Evolutionary conservation across 2,329 filamentous ascomycete species (phyloP), one percentile per base, ranked within the genome.

Genomic region (Sporothrix pallida): DNA sequence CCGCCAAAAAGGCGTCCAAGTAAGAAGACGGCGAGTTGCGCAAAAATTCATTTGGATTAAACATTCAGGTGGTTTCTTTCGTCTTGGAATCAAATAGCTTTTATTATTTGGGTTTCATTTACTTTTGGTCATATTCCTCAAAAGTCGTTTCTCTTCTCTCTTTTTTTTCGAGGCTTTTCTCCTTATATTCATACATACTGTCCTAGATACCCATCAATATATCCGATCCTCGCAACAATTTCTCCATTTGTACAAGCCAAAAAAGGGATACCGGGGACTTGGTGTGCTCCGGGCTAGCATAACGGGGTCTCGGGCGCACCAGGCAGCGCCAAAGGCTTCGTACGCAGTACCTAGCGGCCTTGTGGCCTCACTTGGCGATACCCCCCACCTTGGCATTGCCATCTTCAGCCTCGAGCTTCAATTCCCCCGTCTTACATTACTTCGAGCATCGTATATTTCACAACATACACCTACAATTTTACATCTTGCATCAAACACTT

Each of bases 1-100:
- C 37, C 9, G 72, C 72, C 12, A 68, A 68, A 26, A 71, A 37
- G 48, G 60, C 48, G 15, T 17, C 46, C 13, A 42, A 60, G 44
- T 63, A 44, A 46, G 23, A 10, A 37, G 50, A 70, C 3, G 20
- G 65, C 26, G 20, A 23, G 17, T 20, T 26, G 44, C 3, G 15
- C 12, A 31, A 9, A 26, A n/a, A 31, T 26, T 15, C 10, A 10
- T 26, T 52, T 50, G 20, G 6, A 52, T 37, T 54, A 17, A 5
- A 17, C 4, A 12, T 7, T 52, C 48, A 52, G 48, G 5, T 12
- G 48, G 31, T 26, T 12, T 37, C 46, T 12, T 54, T 54, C 1
- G 1, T 7, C n/a, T 23, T 20, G 10, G 52, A 8, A 23, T 20
- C 52, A 15, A 4, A 20, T 9, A 23, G 13, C 7, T 12, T 42